A percentile compares a stretch with the other conserved stretches of the same genome.
These are phyloP conservation scores for Biscogniauxia marginata DNA, from an alignment of 2,329 filamentous ascomycete genomes.

Conservation along the genomic window DNA sequence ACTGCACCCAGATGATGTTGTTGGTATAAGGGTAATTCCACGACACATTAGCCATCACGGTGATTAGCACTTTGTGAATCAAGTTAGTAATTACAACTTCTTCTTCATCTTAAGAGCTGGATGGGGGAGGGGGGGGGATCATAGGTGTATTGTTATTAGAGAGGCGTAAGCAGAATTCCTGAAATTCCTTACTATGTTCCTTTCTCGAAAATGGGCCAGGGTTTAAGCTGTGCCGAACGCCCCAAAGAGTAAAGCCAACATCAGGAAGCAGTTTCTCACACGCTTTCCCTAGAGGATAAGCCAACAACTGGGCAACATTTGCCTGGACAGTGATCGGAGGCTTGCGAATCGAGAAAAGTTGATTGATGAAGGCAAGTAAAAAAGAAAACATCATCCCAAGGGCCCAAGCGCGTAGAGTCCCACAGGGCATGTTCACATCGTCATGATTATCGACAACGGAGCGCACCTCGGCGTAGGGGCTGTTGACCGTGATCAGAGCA, in stretches of 20 bases:
- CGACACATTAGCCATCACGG: slow-evolving; percentile 61
- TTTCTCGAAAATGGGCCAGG: slow-evolving; percentile 51
- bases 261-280: slow-evolving; percentile 52
- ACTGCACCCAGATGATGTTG: slow-evolving; percentile 51
- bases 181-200: slow-evolving; percentile 44
- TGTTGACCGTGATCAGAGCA: slow-evolving; percentile 35
- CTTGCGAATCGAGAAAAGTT: slow-evolving; percentile 57
- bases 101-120: no score
- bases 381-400: slow-evolving; percentile 53
- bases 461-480: slow-evolving; percentile 42
- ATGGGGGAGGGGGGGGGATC: no score
- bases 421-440: slow-evolving; percentile 46
- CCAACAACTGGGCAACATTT: slow-evolving; percentile 56
- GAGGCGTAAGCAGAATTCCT: neutral
- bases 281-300: slow-evolving; percentile 53
- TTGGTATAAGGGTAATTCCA: slow-evolving; percentile 47
- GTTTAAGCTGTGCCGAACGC: slow-evolving; percentile 33
- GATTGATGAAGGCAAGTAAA: slow-evolving; percentile 51
- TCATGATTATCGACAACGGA: slow-evolving; percentile 54
- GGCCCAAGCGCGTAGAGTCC: slow-evolving; percentile 54
- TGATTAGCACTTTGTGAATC: slow-evolving; percentile 43
- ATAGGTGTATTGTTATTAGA: no score
- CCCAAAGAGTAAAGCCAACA: slow-evolving; percentile 45
- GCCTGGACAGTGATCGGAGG: slow-evolving; percentile 53
- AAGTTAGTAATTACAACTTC: neutral